Conservation (phyloP, 495 filamentous ascomycete species). For the Penicillium nucicola region DNA sequence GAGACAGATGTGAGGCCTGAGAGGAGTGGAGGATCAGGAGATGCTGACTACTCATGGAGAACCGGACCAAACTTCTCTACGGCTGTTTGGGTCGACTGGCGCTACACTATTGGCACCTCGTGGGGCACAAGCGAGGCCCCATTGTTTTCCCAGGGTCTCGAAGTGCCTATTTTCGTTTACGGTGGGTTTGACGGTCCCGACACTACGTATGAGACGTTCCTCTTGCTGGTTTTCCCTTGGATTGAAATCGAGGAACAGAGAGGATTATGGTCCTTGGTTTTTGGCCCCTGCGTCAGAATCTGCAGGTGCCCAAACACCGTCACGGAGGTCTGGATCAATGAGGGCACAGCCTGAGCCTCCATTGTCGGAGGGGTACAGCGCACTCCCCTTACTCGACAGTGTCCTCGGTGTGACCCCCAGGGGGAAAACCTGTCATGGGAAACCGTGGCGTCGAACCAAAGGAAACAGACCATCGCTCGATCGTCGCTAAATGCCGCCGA, state of each 20-base stretch:
- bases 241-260: background rate
- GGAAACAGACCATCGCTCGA: constrained; percentile 10
- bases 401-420: background rate
- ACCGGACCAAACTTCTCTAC: background rate
- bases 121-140: constrained; percentile 5
- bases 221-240: background rate
- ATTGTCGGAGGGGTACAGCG: constrained; percentile 3
- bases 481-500: constrained; percentile 25
- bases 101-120: constrained; percentile 17
- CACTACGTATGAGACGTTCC: background rate
- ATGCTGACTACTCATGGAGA: constrained; percentile 23
- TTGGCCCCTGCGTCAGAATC: constrained; percentile 17
- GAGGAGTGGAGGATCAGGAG: constrained; percentile 25
- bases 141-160: constrained; percentile 9
- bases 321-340: background rate
- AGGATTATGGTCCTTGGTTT: constrained; percentile 4
- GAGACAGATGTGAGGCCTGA: constrained; percentile 14
- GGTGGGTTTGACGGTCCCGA: background rate
- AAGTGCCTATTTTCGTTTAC: constrained; percentile 1
- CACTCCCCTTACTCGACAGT: constrained; percentile 13
- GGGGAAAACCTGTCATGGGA: constrained; percentile 1
- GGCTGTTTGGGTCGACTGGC: background rate
- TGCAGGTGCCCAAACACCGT: constrained; percentile 10
- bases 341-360: constrained; percentile 1
- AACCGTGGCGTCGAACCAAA: constrained; percentile 5